These are phyloP conservation scores for Vitis cinerea DNA, from an alignment of 164 flowering plant genomes.

Conservation along the genomic window DNA sequence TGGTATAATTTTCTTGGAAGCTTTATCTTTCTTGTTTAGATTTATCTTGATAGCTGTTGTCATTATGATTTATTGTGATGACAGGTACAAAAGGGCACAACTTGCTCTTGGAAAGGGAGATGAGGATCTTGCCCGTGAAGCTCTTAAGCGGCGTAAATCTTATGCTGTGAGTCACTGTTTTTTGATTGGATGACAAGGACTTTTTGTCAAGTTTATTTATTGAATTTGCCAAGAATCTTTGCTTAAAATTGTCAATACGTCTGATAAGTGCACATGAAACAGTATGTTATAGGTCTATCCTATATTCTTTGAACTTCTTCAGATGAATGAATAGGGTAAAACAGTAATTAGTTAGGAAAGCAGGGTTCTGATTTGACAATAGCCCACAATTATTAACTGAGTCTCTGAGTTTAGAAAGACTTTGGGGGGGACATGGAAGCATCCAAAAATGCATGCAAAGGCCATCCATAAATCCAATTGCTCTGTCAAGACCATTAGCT, in stretches of 20 bases:
- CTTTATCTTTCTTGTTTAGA: neutral
- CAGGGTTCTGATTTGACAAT: neutral
- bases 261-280: neutral
- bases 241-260: neutral
- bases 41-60: neutral
- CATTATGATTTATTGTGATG: constrained; percentile 8
- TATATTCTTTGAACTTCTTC: neutral
- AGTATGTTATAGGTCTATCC: neutral
- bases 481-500: no score
- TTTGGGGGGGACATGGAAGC: no score
- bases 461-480: no score
- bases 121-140: constrained; percentile 87
- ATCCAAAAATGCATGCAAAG: no score
- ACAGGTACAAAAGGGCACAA: constrained; percentile 72
- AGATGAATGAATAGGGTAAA: neutral
- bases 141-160: constrained; percentile 74
- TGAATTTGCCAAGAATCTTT: neutral
- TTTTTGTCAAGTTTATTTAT: neutral
- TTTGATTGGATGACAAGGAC: neutral
- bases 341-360: neutral
- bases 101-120: constrained; percentile 78
- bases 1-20: constrained; percentile 39
- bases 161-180: constrained; percentile 50
- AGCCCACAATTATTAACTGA: neutral
- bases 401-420: no score